Conservation (phyloP, 2,329 filamentous ascomycete genomes). For the Periconia sp. region DNA sequence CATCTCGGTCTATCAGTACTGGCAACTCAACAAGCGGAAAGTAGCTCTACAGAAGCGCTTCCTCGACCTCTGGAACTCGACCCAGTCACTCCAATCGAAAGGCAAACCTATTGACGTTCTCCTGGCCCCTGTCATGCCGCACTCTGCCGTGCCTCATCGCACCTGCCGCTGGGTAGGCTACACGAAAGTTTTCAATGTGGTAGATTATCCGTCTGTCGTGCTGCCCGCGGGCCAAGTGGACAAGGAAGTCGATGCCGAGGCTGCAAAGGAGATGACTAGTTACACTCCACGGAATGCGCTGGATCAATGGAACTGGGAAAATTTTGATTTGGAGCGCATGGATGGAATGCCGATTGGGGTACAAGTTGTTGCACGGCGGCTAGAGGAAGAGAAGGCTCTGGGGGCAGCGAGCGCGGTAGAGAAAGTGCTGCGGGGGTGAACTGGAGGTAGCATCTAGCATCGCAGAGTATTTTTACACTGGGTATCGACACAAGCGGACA, state of each 20-base stretch:
- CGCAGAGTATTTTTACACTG: no score
- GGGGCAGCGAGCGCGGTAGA: slow-evolving; percentile 38
- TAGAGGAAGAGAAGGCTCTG: slow-evolving; percentile 44
- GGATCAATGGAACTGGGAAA: slow-evolving; percentile 55
- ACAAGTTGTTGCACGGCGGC: slow-evolving; percentile 37
- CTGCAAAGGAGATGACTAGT: slow-evolving; percentile 26
- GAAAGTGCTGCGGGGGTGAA: not conserved
- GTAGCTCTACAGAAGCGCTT: slow-evolving; percentile 56
- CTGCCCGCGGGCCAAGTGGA: slow-evolving; percentile 57
- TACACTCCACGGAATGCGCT: slow-evolving; percentile 53
- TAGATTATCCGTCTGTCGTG: slow-evolving; percentile 62
- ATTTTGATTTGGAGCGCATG: slow-evolving; percentile 39
- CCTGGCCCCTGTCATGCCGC: slow-evolving; percentile 62
- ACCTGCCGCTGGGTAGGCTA: slow-evolving; percentile 56
- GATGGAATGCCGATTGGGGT: slow-evolving; percentile 42
- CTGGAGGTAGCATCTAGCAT: not conserved
- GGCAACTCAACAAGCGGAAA: slow-evolving; percentile 66
- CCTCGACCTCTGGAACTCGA: slow-evolving; percentile 60
- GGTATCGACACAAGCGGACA: no score
- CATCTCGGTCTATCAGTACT: slow-evolving; percentile 66
- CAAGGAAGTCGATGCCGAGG: slow-evolving; percentile 41
- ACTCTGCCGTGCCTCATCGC: slow-evolving; percentile 56
- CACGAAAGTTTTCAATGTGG: slow-evolving; percentile 63
- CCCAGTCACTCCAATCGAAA: slow-evolving; percentile 43
- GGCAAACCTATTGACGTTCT: slow-evolving; percentile 58